These are phyloP conservation scores for Ceratobasidium sp. DNA, from an alignment of 1,284 basidiomycete genomes.

Conservation along the genomic window DNA sequence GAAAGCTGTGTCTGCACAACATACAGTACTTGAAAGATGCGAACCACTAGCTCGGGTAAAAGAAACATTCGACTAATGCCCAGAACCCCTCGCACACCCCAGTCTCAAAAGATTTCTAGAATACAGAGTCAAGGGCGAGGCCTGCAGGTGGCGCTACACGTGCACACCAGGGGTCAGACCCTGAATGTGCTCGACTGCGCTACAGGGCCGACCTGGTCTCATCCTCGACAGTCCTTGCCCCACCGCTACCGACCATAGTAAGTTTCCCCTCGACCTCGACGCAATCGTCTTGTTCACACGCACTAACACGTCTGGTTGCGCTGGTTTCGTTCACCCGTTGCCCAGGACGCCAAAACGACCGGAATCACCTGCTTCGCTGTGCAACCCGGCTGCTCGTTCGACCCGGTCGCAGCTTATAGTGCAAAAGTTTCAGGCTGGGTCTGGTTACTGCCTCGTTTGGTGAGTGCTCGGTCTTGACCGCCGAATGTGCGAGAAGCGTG, in stretches of 20 bases:
- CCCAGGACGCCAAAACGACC: slow-evolving; percentile 4
- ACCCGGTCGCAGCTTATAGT: background rate
- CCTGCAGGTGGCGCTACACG: slow-evolving; percentile 28
- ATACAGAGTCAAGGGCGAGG: slow-evolving; percentile 8
- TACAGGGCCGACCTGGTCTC: background rate
- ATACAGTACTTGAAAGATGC: no score
- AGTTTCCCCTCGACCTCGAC: background rate
- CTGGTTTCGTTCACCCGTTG: slow-evolving; percentile 7
- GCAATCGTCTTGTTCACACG: background rate
- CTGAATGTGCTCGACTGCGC: slow-evolving; percentile 1
- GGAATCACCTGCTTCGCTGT: slow-evolving; percentile 22
- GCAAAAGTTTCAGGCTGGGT: slow-evolving; percentile 7
- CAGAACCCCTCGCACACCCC: background rate
- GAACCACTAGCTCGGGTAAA: no score
- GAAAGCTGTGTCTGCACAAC: no score
- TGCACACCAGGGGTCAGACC: slow-evolving; percentile 10
- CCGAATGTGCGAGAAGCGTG: background rate
- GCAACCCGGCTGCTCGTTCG: slow-evolving; percentile 8
- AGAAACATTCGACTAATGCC: background rate
- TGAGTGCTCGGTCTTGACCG: slow-evolving; percentile 2
- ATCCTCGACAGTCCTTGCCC: background rate
- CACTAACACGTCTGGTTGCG: background rate
- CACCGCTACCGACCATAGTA: background rate
- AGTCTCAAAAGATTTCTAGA: slow-evolving; percentile 18
- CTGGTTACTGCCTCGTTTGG: background rate